Evolutionary conservation across 1,284 basidiomycete species (phyloP), one percentile per base, ranked within the genome.

Genomic region (Dichomitus squalens): DNA sequence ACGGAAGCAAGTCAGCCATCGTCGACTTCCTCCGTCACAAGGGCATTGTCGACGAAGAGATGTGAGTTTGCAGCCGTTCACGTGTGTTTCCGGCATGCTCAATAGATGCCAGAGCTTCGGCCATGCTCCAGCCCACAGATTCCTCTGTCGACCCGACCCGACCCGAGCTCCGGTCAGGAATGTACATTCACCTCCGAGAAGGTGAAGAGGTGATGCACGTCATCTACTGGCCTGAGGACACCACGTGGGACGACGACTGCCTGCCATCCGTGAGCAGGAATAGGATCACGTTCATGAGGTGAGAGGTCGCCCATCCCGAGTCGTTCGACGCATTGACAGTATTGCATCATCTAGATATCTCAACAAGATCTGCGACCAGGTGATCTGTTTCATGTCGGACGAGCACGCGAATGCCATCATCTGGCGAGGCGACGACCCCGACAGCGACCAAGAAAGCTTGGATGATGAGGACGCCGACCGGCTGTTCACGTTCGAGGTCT

Each of bases 171-270:
- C 74, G 79, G 1, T 80, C 84, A 14, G 84, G 84, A 5, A 66
- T 86, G 9, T 86, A 86, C 54, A 63, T 82, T 21, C 58, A 16
- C 53, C 54, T 9, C 36, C 29, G 1, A 5, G 20, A 29, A 18
- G 11, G 7, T n/a, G 55, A 48, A 9, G 50, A 72, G 36, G 66
- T 73, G 23, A 43, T 80, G 1, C 82, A 78, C 55, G 75, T 83
- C 20, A 62, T 87, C 4, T 85, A 83, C 56, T 87, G 85, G 85
- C 85, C 84, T 0, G 82, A 87, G 61, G 76, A 82, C 35, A 75
- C 72, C 0, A 87, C 84, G 0, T 87, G 86, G 85, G 70, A 81
- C 29, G 82, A 85, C 66, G 70, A 74, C 31, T 77, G 79, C 0
- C 51, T 70, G 1, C 72, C 76, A 0, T 73, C 82, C 3, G 75